These are phyloP conservation scores for Amphirosellinia nigrospora DNA, from an alignment of 495 filamentous ascomycete species.

Conservation along the genomic window DNA sequence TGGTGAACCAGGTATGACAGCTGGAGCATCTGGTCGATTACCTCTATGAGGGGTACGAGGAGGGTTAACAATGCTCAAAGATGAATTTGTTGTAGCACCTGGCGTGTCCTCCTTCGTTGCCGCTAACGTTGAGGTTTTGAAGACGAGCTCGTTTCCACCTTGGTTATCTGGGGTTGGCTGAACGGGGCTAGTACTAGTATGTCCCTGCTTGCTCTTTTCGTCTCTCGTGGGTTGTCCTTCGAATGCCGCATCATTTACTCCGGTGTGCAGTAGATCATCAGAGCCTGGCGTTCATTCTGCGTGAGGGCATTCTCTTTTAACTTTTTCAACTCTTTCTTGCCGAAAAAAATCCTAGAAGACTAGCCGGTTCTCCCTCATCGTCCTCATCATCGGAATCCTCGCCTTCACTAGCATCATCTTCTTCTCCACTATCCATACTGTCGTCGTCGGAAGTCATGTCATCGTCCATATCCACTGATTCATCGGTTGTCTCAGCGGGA, in stretches of 20 bases:
- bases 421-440: slow-evolving; percentile 54
- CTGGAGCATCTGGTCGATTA: slow-evolving; percentile 23
- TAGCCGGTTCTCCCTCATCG: slow-evolving; percentile 58
- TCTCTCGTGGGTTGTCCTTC: background rate
- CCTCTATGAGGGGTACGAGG: slow-evolving; percentile 23
- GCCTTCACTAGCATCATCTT: slow-evolving; percentile 41
- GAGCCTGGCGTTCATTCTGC: background rate
- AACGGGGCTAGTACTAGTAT: background rate
- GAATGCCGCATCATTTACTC: background rate
- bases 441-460: slow-evolving; percentile 76
- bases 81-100: background rate
- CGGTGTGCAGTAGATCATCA: background rate
- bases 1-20: slow-evolving; percentile 24
- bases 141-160: background rate
- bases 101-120: slow-evolving; percentile 6
- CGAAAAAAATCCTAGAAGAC: slow-evolving; percentile 72
- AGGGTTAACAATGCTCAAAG: background rate
- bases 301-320: slow-evolving; percentile 38
- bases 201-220: background rate
- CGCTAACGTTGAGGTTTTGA: background rate
- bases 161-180: background rate
- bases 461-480: slow-evolving; percentile 89
- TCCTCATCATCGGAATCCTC: slow-evolving; percentile 60
- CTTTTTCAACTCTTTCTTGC: slow-evolving; percentile 54
- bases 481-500: slow-evolving; percentile 71